A percentile compares a stretch with the other conserved stretches of the same genome.
phyloP scores from a whole-genome alignment of 1,139 yeast genomes.

The Hemisphaericaspora lyxosophila region DNA sequence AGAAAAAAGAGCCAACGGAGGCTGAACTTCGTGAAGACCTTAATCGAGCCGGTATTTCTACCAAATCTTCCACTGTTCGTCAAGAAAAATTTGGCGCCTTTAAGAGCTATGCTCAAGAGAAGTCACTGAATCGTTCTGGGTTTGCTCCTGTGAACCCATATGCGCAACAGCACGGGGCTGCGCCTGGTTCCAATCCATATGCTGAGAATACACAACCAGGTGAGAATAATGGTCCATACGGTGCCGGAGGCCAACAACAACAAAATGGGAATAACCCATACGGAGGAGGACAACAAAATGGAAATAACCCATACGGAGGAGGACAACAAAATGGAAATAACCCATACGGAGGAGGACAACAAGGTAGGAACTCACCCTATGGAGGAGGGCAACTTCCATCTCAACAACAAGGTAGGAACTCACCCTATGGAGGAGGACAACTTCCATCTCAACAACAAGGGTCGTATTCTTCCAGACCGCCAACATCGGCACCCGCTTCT shows the following conservation, averaged over 20 bases:
- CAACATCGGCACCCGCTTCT: constrained; percentile 1
- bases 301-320: constrained; percentile 5
- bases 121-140: constrained; percentile 40
- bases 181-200: constrained; percentile 12
- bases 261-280: constrained; percentile 13
- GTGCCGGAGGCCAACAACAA: too few species aligned
- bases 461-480: constrained; percentile 1
- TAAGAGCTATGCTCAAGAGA: constrained; percentile 56
- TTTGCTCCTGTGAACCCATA: constrained; percentile 50
- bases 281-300: constrained; percentile 6
- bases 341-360: constrained; percentile 8
- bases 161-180: constrained; percentile 22
- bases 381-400: constrained; percentile 1
- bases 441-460: constrained; percentile 4
- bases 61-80: constrained; percentile 36
- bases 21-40: constrained; percentile 53
- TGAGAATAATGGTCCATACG: constrained; percentile 15
- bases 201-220: constrained; percentile 8
- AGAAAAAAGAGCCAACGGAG: constrained; percentile 61
- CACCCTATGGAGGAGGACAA: constrained; percentile 7
- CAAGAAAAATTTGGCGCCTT: constrained; percentile 68
- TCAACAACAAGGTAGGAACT: constrained; percentile 5
- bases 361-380: constrained; percentile 7
- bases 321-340: constrained; percentile 4
- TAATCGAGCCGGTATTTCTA: constrained; percentile 52